phyloP scores from a whole-genome alignment of 306 rosid genomes.

The Cyamopsis tetragonoloba region DNA sequence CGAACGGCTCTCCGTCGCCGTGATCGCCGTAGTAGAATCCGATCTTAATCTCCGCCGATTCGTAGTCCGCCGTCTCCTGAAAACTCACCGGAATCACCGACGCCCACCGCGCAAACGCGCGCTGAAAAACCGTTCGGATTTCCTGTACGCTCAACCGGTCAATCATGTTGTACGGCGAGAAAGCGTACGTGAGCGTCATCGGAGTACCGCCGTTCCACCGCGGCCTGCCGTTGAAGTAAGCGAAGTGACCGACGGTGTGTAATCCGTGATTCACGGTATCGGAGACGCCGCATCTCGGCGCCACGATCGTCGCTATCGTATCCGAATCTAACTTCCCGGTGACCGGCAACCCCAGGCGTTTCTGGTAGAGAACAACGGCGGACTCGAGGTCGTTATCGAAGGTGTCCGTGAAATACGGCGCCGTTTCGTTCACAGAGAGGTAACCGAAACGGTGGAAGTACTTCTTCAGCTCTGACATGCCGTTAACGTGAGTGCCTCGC shows the following conservation, averaged over 20 bases:
- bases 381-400: conserved; percentile 60
- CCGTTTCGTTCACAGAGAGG: conserved; percentile 35
- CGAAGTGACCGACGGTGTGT: conserved; percentile 49
- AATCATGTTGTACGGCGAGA: conserved; percentile 48
- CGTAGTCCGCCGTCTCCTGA: conserved; percentile 38
- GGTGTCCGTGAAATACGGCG: conserved; percentile 49
- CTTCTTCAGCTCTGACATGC: conserved; percentile 72
- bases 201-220: conserved; percentile 57
- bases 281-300: conserved; percentile 86
- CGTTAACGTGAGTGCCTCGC: conserved; percentile 58
- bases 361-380: conserved; percentile 67
- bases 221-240: conserved; percentile 74
- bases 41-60: conserved; percentile 60
- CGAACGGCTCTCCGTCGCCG: conserved; percentile 93
- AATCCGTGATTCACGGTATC: conserved; percentile 29
- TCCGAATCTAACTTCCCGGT: conserved; percentile 73
- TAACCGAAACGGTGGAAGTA: conserved; percentile 88
- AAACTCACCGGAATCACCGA: conserved; percentile 81
- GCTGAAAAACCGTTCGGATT: conserved; percentile 40
- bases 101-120: conserved; percentile 78
- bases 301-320: conserved; percentile 56
- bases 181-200: conserved; percentile 61
- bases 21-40: conserved; percentile 80
- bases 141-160: conserved; percentile 46
- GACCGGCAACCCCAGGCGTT: conserved; percentile 51